Base-by-base conservation (phyloP, 2,329 filamentous ascomycete species). In the Coniochaeta sp. region DNA sequence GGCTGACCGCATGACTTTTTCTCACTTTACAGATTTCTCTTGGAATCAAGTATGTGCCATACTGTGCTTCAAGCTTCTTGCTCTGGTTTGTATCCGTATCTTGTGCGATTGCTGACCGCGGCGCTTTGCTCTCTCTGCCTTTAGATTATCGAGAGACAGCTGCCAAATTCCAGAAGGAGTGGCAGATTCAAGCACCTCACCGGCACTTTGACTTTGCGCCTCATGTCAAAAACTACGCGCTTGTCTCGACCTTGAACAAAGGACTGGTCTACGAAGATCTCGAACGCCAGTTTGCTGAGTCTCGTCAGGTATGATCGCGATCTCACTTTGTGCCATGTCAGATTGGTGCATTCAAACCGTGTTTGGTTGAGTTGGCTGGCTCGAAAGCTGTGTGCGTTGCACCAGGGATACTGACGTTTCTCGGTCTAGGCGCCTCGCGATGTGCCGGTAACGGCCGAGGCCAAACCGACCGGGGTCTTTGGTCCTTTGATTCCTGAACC, bases 121-220 rank as follows among this genome's bases (percentile, higher is more conserved):
- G 53, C 47, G 47, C 28, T 49, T 35, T 60, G 22, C 32, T 50
- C 48, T 62, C 40, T n/a, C n/a, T n/a, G n/a, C n/a, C n/a, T 45
- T 50, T 71, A 85, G 82, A 84, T 72, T 86, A 83, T 71, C 77
- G 78, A 68, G 82, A 85, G 66, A 83, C 82, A 40, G 82, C 82
- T 51, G 77, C 80, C 69, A 83, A 83, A 65, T 79, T 86, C 59
- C 81, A 85, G 63, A 84, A 85, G 65, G 82, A 86, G 71, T 86
- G 82, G 82, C 77, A 82, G 67, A 71, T 83, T 57, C 71, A 75
- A 61, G 74, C 80, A 67, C 82, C 82, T 60, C 80, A 85, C 65
- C 76, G 76, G 61, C 72, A 83, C 55, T 79, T 86, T 56, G 72
- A 77, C 55, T 86, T 85, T 67, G 82, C 82, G 64, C 78, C 75